These are phyloP conservation scores for Cladorrhinum samala DNA, from an alignment of 495 filamentous ascomycete genomes.

Conservation along the genomic window DNA sequence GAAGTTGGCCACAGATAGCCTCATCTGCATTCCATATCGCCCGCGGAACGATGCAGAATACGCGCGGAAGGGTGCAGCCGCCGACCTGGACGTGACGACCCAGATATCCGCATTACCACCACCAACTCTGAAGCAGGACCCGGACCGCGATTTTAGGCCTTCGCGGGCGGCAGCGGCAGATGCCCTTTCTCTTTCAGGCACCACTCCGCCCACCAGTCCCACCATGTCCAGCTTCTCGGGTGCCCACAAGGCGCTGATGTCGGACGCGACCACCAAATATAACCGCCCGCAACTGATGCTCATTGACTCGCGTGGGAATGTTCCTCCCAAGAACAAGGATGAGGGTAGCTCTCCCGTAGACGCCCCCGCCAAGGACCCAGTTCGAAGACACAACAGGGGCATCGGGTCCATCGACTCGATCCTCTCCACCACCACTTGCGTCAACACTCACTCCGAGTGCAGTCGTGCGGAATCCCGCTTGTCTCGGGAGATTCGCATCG, in stretches of 20 bases:
- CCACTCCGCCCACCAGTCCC: slow-evolving; percentile 25
- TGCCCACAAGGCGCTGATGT: slow-evolving; percentile 8
- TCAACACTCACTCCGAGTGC: slow-evolving; percentile 29
- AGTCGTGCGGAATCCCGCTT: slow-evolving; percentile 26
- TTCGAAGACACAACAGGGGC: slow-evolving; percentile 23
- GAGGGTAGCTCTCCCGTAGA: slow-evolving; percentile 1
- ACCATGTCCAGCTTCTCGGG: slow-evolving; percentile 13
- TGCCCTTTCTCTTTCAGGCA: slow-evolving; percentile 22
- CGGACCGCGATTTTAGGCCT: slow-evolving; percentile 5
- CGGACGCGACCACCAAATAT: slow-evolving; percentile 9
- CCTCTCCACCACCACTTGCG: slow-evolving; percentile 28
- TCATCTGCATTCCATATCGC: slow-evolving; percentile 21
- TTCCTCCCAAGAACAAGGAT: slow-evolving; percentile 1
- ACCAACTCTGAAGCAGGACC: slow-evolving; percentile 1
- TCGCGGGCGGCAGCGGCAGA: slow-evolving; percentile 13
- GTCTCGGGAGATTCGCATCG: slow-evolving; percentile 18
- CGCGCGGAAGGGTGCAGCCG: slow-evolving; percentile 18
- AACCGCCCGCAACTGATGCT: slow-evolving; percentile 12
- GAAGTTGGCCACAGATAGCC: slow-evolving; percentile 20
- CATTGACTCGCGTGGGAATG: slow-evolving; percentile 8
- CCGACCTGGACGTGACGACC: slow-evolving; percentile 4
- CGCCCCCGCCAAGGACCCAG: slow-evolving; percentile 8
- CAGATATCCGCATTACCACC: not conserved
- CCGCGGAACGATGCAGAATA: slow-evolving; percentile 16
- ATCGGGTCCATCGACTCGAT: slow-evolving; percentile 29